Base-by-base conservation (phyloP, 1,139 yeast genomes). In the Diutina siamensis region DNA sequence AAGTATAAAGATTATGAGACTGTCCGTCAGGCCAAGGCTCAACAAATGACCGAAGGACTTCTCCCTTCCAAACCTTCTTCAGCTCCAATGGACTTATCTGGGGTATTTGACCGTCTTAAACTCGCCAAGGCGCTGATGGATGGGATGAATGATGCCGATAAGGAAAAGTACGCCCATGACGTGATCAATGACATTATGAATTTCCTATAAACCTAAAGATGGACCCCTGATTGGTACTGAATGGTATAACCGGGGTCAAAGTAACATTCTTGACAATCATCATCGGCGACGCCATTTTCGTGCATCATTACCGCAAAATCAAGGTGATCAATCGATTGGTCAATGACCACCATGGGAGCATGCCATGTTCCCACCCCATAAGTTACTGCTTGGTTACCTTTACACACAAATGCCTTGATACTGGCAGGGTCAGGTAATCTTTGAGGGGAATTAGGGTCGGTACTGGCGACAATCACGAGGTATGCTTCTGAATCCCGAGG, bases 331-430 rank as follows among this genome's bases (percentile, higher is more conserved):
- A 72, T 70, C 9, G 61, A 57, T 40, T 74, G 73, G 46, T 72
- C 78, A 25, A 76, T 60, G 7, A 86, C 92, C 36, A 89, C 83
- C 97, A 89, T 89, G 1, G 97, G 97, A 0, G 97, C 95, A 59
- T 89, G 97, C 74, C 73, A 69, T 2, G 63, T 62, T 0, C 72
- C 94, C 0, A 76, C 77, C 0, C 87, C 95, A 58, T 89, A 89
- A 0, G 96, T 89, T 3, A 89, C 84, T 0, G 95, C 85, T 58
- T 87, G 96, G 59, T 84, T 81, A 0, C 95, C 96, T 47, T 65
- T 73, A 51, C 92, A 86, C 3, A 78, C 53, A 55, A 87, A 89
- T 0, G 95, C 95, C 52, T 67, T 70, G 13, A 82, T 56, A 0
- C 75, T 65, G 1, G 63, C 53, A 8, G 79, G 73, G 51, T 83